Conservation (phyloP, 768 basidiomycete species). For the Termitomyces bulborhizus region DNA sequence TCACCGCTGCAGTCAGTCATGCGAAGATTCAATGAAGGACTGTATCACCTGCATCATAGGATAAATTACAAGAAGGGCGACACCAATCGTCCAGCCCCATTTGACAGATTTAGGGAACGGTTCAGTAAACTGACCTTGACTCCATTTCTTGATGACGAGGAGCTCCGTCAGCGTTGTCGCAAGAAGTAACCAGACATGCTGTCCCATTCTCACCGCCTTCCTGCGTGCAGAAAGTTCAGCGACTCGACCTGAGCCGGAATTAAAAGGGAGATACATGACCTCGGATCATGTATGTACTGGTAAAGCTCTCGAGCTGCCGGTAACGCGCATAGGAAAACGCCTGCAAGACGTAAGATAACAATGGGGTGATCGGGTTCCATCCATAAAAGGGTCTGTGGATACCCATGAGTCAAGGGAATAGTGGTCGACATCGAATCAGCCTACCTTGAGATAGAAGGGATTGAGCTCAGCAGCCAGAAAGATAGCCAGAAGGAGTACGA, state of each 20-base stretch:
- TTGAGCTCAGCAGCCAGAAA: slow-evolving; percentile 84
- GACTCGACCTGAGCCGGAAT: not conserved
- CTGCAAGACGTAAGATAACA: slow-evolving; percentile 63
- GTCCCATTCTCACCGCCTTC: slow-evolving; percentile 82
- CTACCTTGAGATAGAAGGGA: slow-evolving; percentile 83
- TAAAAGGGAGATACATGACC: slow-evolving; percentile 33
- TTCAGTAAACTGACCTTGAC: slow-evolving; percentile 58
- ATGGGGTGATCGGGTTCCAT: slow-evolving; percentile 90
- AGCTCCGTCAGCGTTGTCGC: slow-evolving; percentile 83
- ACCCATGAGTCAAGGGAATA: slow-evolving; percentile 1
- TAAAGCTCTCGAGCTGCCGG: slow-evolving; percentile 81
- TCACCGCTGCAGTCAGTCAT: not conserved
- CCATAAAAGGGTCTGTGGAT: slow-evolving; percentile 57
- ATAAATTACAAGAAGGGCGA: slow-evolving; percentile 58
- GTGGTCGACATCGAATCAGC: slow-evolving; percentile 5
- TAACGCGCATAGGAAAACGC: slow-evolving; percentile 80
- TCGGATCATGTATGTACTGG: slow-evolving; percentile 78
- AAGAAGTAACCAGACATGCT: slow-evolving; percentile 81
- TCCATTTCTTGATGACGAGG: slow-evolving; percentile 79
- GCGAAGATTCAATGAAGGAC: not conserved
- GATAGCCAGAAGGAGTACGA: slow-evolving; percentile 68
- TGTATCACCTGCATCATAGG: slow-evolving; percentile 56
- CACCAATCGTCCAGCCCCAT: slow-evolving; percentile 62
- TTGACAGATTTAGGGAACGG: slow-evolving; percentile 59
- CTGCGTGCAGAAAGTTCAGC: slow-evolving; percentile 28